These are phyloP conservation scores for Melanomma pulvis-pyrius DNA, from an alignment of 495 filamentous ascomycete genomes.

Conservation along the genomic window DNA sequence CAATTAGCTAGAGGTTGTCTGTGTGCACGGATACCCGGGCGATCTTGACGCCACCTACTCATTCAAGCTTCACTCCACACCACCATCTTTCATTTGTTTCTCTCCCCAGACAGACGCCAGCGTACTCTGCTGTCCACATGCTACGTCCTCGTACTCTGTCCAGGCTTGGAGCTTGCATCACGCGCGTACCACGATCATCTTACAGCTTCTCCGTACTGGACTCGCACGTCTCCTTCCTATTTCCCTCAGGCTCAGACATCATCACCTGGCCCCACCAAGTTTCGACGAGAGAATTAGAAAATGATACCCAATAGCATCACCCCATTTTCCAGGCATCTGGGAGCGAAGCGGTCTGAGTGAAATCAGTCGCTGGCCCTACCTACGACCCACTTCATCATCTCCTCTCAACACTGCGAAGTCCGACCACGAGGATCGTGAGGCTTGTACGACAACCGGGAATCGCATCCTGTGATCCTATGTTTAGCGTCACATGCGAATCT, in stretches of 20 bases:
- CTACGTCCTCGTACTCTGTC: neutral
- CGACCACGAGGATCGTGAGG: constrained; percentile 23
- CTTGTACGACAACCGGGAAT: neutral
- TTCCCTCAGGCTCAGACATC: neutral
- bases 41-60: neutral
- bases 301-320: too few relatives aligned
- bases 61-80: constrained; percentile 11
- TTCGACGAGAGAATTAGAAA: too few relatives aligned
- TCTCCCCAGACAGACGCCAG: neutral
- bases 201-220: neutral
- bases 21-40: neutral
- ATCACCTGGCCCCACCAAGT: too few relatives aligned
- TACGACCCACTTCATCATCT: neutral
- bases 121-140: constrained; percentile 10
- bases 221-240: neutral
- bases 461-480: constrained; percentile 6
- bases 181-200: neutral
- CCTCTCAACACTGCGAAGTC: constrained; percentile 1
- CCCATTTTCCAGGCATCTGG: too few relatives aligned
- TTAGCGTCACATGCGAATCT: neutral
- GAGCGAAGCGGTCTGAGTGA: neutral
- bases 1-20: too few relatives aligned
- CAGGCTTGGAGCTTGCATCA: neutral
- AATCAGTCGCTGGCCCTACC: neutral
- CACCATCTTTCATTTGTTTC: neutral